Evolutionary conservation across 352 stramenopile species (phyloP).

Genomic region (Pythium grandisporangium): DNA sequence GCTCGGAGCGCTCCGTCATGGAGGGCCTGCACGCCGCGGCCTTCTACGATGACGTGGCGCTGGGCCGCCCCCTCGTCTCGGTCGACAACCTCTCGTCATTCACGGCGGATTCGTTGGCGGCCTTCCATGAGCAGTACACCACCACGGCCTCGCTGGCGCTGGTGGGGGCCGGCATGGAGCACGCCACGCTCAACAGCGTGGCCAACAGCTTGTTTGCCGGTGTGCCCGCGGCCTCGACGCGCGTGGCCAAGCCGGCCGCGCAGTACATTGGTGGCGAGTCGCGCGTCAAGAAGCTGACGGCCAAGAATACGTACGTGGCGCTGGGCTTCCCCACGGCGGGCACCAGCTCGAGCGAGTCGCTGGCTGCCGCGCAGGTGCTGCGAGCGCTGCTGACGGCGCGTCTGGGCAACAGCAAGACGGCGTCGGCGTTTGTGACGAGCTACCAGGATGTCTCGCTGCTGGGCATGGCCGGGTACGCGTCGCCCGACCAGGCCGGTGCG

Average conservation of each 20-base stretch:
- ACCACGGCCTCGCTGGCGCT: slow-evolving; percentile 52
- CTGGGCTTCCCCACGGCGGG: slow-evolving; percentile 57
- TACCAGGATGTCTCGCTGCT: slow-evolving; percentile 61
- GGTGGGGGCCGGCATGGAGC: slow-evolving; percentile 49
- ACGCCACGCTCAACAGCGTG: slow-evolving; percentile 48
- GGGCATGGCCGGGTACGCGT: slow-evolving; percentile 47
- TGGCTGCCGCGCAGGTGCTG: slow-evolving; percentile 55
- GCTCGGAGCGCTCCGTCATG: slow-evolving; percentile 32
- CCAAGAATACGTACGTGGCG: slow-evolving; percentile 64
- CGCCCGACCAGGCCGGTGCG: slow-evolving; percentile 35
- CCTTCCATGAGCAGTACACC: slow-evolving; percentile 64
- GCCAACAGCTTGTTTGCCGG: slow-evolving; percentile 56
- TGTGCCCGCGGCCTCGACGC: slow-evolving; percentile 16
- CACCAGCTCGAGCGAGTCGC: slow-evolving; percentile 25
- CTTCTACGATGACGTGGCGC: slow-evolving; percentile 73
- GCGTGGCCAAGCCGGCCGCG: slow-evolving; percentile 16
- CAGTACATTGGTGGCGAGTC: slow-evolving; percentile 77
- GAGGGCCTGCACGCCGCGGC: slow-evolving; percentile 64
- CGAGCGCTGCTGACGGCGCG: slow-evolving; percentile 46
- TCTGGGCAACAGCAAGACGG: slow-evolving; percentile 56
- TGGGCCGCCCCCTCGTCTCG: slow-evolving; percentile 40
- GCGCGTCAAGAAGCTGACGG: slow-evolving; percentile 46
- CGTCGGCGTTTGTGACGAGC: slow-evolving; percentile 42
- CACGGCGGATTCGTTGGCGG: slow-evolving; percentile 29
- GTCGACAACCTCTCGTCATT: slow-evolving; percentile 50